Base-by-base conservation (phyloP, 2,329 filamentous ascomycete genomes). In the Coniochaeta sp. region DNA sequence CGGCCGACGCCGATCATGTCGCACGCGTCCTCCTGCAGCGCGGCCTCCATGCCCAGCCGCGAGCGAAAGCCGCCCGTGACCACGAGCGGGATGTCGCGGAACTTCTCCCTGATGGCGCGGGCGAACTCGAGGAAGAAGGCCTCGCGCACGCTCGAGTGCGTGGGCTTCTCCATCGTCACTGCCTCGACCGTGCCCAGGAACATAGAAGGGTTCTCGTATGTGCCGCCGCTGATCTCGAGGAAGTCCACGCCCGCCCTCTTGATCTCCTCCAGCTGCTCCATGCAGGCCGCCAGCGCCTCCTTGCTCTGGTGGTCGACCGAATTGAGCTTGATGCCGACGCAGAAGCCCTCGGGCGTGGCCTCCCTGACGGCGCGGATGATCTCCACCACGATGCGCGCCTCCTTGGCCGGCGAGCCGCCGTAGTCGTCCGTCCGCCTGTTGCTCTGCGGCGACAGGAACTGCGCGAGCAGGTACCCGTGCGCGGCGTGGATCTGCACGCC, bases 121-220 rank as follows among this genome's bases (percentile, higher is more conserved):
- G 84, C 83, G 63, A 89, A 89, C 54, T 88, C 82, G 1, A 89
- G 74, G 72, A 90, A 90, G 75, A 87, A 89, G 0, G 86, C 84
- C 65, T 90, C 87, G 8, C 87, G 79, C 0, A 78, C 78, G 14
- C 73, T 72, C 1, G 84, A 85, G 6, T 77, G 75, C 65, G 74
- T 67, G 34, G 54, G 30, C 56, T 66, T 67, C 66, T 57, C 59
- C 65, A 59, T 61, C 61, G 64, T 59, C 62, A 42, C 55, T 54
- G 59, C 42, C 16, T 28, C 44, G 0, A 65, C 58, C 28, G 66
- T 60, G 9, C 65, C 68, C 0, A 62, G 64, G 34, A 75, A 67
- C 73, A 80, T 77, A 57, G 63, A 66, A 0, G 83, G 77, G 59
- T 84, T 71, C 65, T 86, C 81, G 63, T 82, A 86, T 0, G 71